Conservation (phyloP, 108 stramenopile genomes). For the Parietichytrium sp. region DNA sequence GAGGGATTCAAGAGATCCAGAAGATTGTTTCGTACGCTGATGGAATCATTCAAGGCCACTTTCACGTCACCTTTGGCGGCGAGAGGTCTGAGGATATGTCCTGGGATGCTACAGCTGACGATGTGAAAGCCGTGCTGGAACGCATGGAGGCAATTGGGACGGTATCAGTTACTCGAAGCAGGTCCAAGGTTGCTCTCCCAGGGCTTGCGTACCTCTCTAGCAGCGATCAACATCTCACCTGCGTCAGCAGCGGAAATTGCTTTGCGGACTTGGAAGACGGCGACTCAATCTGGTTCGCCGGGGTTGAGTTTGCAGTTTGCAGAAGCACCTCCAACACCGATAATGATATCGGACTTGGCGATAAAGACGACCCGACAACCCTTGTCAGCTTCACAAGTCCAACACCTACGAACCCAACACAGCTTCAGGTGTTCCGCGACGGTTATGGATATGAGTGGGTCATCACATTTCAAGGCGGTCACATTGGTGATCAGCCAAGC, state of each 20-base stretch:
- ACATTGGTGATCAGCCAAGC: slow-evolving; percentile 68
- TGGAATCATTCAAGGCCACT: slow-evolving; percentile 69
- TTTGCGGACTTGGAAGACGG: slow-evolving; percentile 5
- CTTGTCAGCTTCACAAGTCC: slow-evolving; percentile 41
- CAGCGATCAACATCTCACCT: background rate
- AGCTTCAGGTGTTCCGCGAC: slow-evolving; percentile 68
- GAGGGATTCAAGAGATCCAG: slow-evolving; percentile 68
- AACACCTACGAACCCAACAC: slow-evolving; percentile 45
- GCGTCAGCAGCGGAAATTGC: background rate
- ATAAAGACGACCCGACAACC: background rate
- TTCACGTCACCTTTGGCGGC: slow-evolving; percentile 65
- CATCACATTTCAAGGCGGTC: slow-evolving; percentile 65
- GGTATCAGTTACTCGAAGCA: slow-evolving; percentile 68
- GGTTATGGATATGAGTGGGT: slow-evolving; percentile 76
- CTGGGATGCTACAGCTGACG: slow-evolving; percentile 67
- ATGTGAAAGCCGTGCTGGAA: slow-evolving; percentile 66
- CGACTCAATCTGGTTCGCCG: slow-evolving; percentile 53
- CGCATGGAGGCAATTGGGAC: slow-evolving; percentile 66
- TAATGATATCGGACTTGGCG: slow-evolving; percentile 14
- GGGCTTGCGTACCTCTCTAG: slow-evolving; percentile 37
- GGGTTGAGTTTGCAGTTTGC: slow-evolving; percentile 54
- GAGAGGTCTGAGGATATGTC: slow-evolving; percentile 72
- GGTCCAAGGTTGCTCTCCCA: slow-evolving; percentile 57
- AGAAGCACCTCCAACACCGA: slow-evolving; percentile 45
- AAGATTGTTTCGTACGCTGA: slow-evolving; percentile 61